phyloP scores from a whole-genome alignment of 2,329 filamentous ascomycete species.

The Penicillium sp. region DNA sequence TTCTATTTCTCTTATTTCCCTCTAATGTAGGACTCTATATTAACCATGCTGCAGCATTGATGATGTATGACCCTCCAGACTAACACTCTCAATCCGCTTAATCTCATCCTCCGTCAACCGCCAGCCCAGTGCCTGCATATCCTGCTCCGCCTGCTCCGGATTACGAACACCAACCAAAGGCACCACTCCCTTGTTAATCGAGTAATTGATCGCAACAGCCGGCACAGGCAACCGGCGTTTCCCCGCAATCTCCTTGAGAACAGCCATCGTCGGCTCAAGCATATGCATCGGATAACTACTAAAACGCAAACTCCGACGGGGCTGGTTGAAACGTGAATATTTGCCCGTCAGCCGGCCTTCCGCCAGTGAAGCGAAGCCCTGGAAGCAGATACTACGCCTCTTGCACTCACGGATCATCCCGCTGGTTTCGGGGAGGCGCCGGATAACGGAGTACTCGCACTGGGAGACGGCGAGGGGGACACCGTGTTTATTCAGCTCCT shows the following conservation, averaged over 20 bases:
- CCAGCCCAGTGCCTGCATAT: conserved; percentile 48
- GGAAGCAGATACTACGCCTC: conserved; percentile 48
- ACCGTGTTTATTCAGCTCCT: conserved; percentile 42
- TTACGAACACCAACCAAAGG: conserved; percentile 50
- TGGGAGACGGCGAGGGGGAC: conserved; percentile 51
- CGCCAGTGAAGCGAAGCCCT: conserved; percentile 48
- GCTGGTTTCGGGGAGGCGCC: conserved; percentile 45
- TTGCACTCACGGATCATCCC: conserved; percentile 47
- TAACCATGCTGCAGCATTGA: conserved; percentile 50
- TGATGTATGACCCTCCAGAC: conserved; percentile 46
- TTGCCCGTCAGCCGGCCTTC: conserved; percentile 48
- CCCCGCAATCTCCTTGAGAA: conserved; percentile 42
- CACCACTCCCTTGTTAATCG: conserved; percentile 49
- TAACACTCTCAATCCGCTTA: conserved; percentile 44
- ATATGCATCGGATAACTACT: conserved; percentile 51
- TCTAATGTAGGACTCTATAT: neutral
- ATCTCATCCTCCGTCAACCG: conserved; percentile 48
- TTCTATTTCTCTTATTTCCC: too few relatives aligned
- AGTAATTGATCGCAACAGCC: conserved; percentile 51
- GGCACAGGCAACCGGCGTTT: conserved; percentile 38
- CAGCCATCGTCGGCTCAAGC: conserved; percentile 43
- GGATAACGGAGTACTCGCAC: conserved; percentile 50
- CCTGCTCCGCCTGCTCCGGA: conserved; percentile 45
- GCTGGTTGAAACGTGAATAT: conserved; percentile 44
- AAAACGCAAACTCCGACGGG: conserved; percentile 43